Evolutionary conservation across 208 protist species (phyloP).

Genomic region (Herpetomonas tarakana): DNA sequence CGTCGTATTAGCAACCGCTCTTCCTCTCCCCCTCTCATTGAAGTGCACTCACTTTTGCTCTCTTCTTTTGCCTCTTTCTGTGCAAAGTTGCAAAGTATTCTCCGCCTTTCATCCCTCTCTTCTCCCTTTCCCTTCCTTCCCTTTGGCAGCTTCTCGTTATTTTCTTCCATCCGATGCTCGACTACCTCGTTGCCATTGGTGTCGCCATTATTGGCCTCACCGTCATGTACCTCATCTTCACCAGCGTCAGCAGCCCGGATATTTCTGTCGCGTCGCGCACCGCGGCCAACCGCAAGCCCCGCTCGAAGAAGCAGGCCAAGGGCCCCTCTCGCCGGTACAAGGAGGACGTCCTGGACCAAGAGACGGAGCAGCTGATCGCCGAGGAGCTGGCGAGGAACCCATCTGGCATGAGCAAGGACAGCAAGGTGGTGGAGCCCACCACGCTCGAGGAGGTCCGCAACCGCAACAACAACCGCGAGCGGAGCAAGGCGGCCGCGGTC

Average conservation of each 20-base stretch:
- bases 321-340: conserved; percentile 26
- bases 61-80: conserved; percentile 6
- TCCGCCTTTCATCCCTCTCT: no score
- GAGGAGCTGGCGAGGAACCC: conserved; percentile 51
- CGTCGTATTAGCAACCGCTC: conserved; percentile 3
- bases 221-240: conserved; percentile 74
- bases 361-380: conserved; percentile 65
- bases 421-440: conserved; percentile 29
- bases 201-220: conserved; percentile 50
- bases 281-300: conserved; percentile 20
- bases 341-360: conserved; percentile 51
- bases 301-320: conserved; percentile 27
- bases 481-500: conserved; percentile 14
- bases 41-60: not conserved
- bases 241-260: conserved; percentile 42
- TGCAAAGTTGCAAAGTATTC: no score
- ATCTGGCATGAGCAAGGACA: conserved; percentile 52
- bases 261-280: conserved; percentile 8
- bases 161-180: no score
- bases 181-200: conserved; percentile 66
- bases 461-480: conserved; percentile 17
- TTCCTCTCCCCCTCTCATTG: conserved; percentile 2
- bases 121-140: no score
- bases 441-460: conserved; percentile 43
- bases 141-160: no score